These are phyloP conservation scores for Coemansia sp. DNA, from an alignment of 192 early-diverging fungal species.

Conservation along the genomic window DNA sequence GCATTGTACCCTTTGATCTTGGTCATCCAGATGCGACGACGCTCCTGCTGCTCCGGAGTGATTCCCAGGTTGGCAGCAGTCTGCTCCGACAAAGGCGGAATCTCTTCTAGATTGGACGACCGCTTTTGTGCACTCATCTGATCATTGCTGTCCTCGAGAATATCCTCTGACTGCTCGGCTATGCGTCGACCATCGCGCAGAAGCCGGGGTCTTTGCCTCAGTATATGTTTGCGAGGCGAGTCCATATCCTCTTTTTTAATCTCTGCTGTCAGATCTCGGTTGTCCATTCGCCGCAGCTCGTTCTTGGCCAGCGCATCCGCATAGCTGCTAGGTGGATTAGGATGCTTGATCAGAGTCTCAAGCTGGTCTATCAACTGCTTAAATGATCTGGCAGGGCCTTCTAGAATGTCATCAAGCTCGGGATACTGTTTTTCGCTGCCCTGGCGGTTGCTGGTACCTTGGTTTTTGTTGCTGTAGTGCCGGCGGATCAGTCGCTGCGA, in stretches of 20 bases:
- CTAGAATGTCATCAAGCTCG: constrained; percentile 33
- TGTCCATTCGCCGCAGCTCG: constrained; percentile 36
- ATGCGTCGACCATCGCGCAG: constrained; percentile 7
- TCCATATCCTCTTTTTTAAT: constrained; percentile 3
- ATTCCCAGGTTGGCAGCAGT: constrained; percentile 28
- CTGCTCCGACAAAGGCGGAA: constrained; percentile 20
- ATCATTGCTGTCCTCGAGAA: background rate
- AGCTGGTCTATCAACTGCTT: constrained; percentile 41
- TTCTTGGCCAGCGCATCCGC: constrained; percentile 54
- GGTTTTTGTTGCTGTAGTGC: background rate
- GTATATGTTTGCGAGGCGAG: background rate
- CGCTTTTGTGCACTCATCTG: background rate
- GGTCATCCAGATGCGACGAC: constrained; percentile 42
- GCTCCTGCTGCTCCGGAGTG: constrained; percentile 36
- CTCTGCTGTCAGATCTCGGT: constrained; percentile 23
- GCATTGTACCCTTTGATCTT: constrained; percentile 42
- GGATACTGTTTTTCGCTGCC: constrained; percentile 18
- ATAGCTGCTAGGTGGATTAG: constrained; percentile 51
- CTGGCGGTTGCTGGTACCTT: background rate
- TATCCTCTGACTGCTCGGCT: background rate
- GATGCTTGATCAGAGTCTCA: constrained; percentile 45
- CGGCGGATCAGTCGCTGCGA: background rate
- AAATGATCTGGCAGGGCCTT: constrained; percentile 33
- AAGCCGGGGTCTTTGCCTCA: constrained; percentile 29
- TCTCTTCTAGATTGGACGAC: background rate